These are phyloP conservation scores for Verticillium nonalfalfae DNA, from an alignment of 2,329 filamentous ascomycete genomes.

Conservation along the genomic window DNA sequence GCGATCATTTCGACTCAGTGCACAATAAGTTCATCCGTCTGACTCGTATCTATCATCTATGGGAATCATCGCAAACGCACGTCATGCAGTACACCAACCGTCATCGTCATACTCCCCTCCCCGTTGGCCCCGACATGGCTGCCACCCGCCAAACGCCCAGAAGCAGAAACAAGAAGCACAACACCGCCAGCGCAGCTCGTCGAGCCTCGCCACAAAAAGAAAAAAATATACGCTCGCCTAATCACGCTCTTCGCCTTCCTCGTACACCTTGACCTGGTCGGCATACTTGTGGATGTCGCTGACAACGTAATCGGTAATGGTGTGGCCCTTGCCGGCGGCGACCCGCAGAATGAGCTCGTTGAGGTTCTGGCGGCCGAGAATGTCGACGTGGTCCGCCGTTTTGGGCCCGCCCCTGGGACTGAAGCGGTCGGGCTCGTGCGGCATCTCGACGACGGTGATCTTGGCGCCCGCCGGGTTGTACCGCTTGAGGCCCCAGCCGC, in stretches of 20 bases:
- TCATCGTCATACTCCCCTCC: not conserved
- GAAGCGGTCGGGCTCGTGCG: slow-evolving; percentile 89
- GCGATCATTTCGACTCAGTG: not conserved
- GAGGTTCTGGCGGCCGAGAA: slow-evolving; percentile 78
- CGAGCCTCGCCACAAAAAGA: not conserved
- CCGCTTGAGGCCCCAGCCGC: slow-evolving; percentile 86
- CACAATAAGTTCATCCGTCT: not conserved
- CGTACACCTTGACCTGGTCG: slow-evolving; percentile 74
- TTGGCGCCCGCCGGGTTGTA: slow-evolving; percentile 84
- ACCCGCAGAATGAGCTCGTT: slow-evolving; percentile 88
- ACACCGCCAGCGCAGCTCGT: not conserved
- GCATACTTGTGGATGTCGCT: slow-evolving; percentile 81
- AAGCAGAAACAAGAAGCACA: not conserved
- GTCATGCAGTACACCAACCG: not conserved
- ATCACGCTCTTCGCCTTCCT: slow-evolving; percentile 38
- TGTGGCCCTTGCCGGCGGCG: slow-evolving; percentile 75
- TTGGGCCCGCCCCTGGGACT: slow-evolving; percentile 68
- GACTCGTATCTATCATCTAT: not conserved
- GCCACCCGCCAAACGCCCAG: not conserved
- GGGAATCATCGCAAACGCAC: not conserved
- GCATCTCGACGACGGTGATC: slow-evolving; percentile 90
- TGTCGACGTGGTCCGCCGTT: slow-evolving; percentile 91
- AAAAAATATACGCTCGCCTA: not conserved
- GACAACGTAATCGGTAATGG: slow-evolving; percentile 69
- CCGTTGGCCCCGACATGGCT: not conserved